Conservation (phyloP, 352 stramenopile species). For the Paralagenidium karlingii region DNA sequence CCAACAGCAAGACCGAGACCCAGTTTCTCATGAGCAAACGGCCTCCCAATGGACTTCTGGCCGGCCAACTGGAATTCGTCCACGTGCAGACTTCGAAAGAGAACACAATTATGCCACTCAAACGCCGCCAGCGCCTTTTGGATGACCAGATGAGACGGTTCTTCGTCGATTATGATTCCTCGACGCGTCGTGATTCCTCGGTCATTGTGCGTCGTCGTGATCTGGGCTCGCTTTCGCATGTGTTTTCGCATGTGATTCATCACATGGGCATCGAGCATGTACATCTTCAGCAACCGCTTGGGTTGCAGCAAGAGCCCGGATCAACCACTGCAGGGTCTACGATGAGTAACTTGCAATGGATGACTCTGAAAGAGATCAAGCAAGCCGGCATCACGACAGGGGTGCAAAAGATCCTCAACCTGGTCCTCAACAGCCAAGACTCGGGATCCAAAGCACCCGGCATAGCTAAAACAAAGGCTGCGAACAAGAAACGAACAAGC, state of each 20-base stretch:
- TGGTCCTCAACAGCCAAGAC: constrained; percentile 33
- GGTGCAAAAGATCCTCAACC: constrained; percentile 76
- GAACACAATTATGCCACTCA: too few relatives aligned
- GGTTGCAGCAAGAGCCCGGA: neutral
- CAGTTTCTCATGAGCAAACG: constrained; percentile 73
- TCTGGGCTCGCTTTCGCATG: constrained; percentile 60
- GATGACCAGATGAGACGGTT: too few relatives aligned
- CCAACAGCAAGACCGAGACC: constrained; percentile 17
- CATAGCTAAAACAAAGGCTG: too few relatives aligned
- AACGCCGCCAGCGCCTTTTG: too few relatives aligned
- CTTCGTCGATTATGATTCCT: neutral
- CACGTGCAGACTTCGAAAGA: constrained; percentile 68
- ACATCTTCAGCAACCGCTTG: constrained; percentile 26
- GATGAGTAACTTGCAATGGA: constrained; percentile 41
- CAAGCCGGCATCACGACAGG: constrained; percentile 77
- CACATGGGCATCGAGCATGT: constrained; percentile 84
- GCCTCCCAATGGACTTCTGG: constrained; percentile 52
- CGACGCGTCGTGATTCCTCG: too few relatives aligned
- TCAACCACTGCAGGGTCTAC: constrained; percentile 1
- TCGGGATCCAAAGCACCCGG: too few relatives aligned
- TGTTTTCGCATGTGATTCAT: constrained; percentile 88
- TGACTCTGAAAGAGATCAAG: constrained; percentile 62
- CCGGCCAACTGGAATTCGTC: constrained; percentile 84
- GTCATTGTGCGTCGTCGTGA: constrained; percentile 28
- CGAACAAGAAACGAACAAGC: too few relatives aligned